These are phyloP conservation scores for Puccinia polysora DNA, from an alignment of 1,284 basidiomycete genomes.

Conservation along the genomic window DNA sequence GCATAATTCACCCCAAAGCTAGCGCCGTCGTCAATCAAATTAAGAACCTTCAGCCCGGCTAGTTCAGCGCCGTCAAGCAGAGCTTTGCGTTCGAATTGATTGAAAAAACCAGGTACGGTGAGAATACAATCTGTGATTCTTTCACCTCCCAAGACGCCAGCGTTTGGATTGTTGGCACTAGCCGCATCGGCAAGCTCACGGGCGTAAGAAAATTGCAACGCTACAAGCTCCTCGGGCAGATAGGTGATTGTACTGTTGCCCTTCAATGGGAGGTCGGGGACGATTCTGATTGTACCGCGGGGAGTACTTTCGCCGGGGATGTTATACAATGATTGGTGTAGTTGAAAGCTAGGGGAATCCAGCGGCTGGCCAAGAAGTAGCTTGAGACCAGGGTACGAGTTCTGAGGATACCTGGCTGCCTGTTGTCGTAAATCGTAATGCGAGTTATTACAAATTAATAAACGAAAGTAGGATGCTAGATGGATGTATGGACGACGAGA, in stretches of 20 bases:
- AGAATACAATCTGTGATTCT: slow-evolving; percentile 73
- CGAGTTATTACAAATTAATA: slow-evolving; percentile 39
- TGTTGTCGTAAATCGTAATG: slow-evolving; percentile 29
- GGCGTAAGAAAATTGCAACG: slow-evolving; percentile 88
- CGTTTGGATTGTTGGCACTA: slow-evolving; percentile 55
- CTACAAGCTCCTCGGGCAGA: slow-evolving; percentile 84
- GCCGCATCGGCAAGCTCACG: slow-evolving; percentile 76
- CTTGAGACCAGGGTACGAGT: slow-evolving; percentile 83
- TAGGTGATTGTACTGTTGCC: slow-evolving; percentile 25
- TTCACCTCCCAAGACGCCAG: slow-evolving; percentile 56
- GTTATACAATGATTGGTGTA: slow-evolving; percentile 62
- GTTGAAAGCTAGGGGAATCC: slow-evolving; percentile 60
- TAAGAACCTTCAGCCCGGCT: slow-evolving; percentile 74
- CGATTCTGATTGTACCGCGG: slow-evolving; percentile 28
- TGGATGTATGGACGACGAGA: slow-evolving; percentile 62
- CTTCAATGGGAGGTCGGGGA: slow-evolving; percentile 20
- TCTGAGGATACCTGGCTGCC: slow-evolving; percentile 83
- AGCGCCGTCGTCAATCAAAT: slow-evolving; percentile 79
- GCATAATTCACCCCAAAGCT: slow-evolving; percentile 85
- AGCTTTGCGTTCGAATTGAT: slow-evolving; percentile 79
- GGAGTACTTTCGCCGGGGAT: slow-evolving; percentile 58
- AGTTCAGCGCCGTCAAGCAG: slow-evolving; percentile 86
- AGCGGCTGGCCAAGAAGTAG: slow-evolving; percentile 71
- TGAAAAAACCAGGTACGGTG: slow-evolving; percentile 76
- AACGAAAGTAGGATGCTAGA: slow-evolving; percentile 69